These are phyloP conservation scores for Globisporangium cederbergense DNA, from an alignment of 352 stramenopile genomes.

Conservation along the genomic window DNA sequence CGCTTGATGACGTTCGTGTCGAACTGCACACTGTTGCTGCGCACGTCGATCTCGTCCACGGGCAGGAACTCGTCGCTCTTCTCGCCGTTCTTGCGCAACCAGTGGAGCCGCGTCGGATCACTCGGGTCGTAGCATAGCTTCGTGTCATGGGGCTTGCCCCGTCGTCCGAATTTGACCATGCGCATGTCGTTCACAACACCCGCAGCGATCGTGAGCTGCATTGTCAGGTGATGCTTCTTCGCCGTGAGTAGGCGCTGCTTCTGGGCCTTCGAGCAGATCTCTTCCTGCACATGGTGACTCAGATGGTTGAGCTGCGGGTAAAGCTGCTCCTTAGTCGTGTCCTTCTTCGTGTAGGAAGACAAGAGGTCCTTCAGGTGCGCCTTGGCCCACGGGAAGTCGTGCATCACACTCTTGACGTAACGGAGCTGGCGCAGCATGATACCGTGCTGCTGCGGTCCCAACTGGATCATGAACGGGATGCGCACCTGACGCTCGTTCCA, in stretches of 20 bases:
- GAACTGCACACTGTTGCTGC: slow-evolving; percentile 21
- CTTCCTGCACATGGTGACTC: slow-evolving; percentile 63
- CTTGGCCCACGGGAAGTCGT: slow-evolving; percentile 82
- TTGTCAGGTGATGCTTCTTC: slow-evolving; percentile 62
- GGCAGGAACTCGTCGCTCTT: slow-evolving; percentile 52
- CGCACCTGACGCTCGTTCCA: slow-evolving; percentile 58
- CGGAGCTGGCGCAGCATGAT: slow-evolving; percentile 80
- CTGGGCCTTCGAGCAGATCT: slow-evolving; percentile 37
- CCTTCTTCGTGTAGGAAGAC: slow-evolving; percentile 67
- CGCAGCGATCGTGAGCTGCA: slow-evolving; percentile 57
- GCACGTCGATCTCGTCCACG: slow-evolving; percentile 50
- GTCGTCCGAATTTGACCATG: slow-evolving; percentile 68
- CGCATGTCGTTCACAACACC: slow-evolving; percentile 63
- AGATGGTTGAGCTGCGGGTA: slow-evolving; percentile 74
- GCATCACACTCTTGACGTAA: slow-evolving; percentile 83
- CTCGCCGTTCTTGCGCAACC: slow-evolving; percentile 78
- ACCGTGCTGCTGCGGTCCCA: slow-evolving; percentile 70
- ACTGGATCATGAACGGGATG: slow-evolving; percentile 44
- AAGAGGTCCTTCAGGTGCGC: slow-evolving; percentile 59
- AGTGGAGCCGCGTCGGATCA: slow-evolving; percentile 63
- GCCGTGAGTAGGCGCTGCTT: slow-evolving; percentile 42
- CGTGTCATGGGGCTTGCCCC: slow-evolving; percentile 66
- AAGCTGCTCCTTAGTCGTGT: slow-evolving; percentile 68
- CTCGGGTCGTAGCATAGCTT: slow-evolving; percentile 69
- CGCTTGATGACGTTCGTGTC: slow-evolving; percentile 47